Base-by-base conservation (phyloP, 176 grass and related monocot species). In the Hsuehochloa calcarea region DNA sequence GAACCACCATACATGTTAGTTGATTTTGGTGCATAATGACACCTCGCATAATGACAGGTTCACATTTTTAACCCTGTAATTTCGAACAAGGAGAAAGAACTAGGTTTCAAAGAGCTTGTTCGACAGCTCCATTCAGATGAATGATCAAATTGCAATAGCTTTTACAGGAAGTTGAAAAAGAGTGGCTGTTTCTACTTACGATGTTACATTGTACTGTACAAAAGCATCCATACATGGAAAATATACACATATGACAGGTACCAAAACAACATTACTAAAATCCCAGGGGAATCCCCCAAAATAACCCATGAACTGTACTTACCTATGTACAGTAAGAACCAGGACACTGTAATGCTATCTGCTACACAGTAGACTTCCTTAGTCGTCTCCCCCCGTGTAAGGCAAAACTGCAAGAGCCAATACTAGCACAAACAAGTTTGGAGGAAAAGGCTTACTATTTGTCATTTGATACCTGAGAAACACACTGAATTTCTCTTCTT, bases 391-490 rank as follows among this genome's bases (percentile, higher is more conserved):
- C 52, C 70, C 61, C 68, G 60, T 14, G 27, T 50, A 82, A 75
- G 13, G 19, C 72, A 68, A 66, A 81, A 66, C 58, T 66, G 51
- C 16, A 47, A 60, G 49, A 22, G 8, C 22, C 51, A 56, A 15
- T 10, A 27, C 8, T 51, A 69, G 49, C 23, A 14, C 39, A 47
- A 70, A 55, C 11, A 60, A 60, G 3, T 12, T 70, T 62, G 8
- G 0, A 45, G n/a, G 58, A 31, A 26, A 41, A 8, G 29, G 6
- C 16, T 68, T 68, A 4, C 26, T 34, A 6, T 52, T 74, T 11
- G 46, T 50, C 78, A 80, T 58, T 13, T 25, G 22, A 38, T 76
- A 82, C 52, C 72, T 79, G 73, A 67, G 26, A 77, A 43, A 52
- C 17, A 47, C 3, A 6, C 65, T 46, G 51, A 45, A 10, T 45